phyloP scores from a whole-genome alignment of 177 flowering plant genomes.

The Telopea speciosissima region DNA sequence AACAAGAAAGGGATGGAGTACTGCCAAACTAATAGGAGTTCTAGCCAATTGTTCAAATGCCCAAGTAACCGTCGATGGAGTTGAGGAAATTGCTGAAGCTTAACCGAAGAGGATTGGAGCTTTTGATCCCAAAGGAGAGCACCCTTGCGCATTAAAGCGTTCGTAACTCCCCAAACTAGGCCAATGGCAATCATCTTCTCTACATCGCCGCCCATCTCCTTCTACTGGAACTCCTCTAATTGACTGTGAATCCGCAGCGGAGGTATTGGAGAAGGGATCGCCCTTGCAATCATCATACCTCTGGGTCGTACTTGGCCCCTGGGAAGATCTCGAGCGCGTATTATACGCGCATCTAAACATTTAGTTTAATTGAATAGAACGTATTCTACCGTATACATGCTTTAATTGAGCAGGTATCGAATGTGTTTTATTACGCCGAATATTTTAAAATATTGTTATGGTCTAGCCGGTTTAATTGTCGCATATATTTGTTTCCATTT shows the following conservation, averaged over 20 bases:
- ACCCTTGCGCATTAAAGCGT: slow-evolving; percentile 84
- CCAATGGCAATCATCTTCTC: slow-evolving; percentile 91
- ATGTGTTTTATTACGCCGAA: too few species aligned
- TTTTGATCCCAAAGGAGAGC: slow-evolving; percentile 73
- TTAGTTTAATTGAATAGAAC: too few species aligned
- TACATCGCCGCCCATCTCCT: slow-evolving; percentile 40
- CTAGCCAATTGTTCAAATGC: slow-evolving; percentile 38
- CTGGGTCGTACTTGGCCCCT: too few species aligned
- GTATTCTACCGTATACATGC: too few species aligned
- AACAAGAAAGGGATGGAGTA: slow-evolving; percentile 73
- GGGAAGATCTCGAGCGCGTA: too few species aligned
- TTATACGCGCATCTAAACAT: too few species aligned
- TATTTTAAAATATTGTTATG: too few species aligned
- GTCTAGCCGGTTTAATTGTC: too few species aligned
- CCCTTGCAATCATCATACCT: too few species aligned
- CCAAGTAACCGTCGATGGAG: slow-evolving; percentile 25
- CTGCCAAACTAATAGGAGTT: slow-evolving; percentile 67
- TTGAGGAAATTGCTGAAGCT: slow-evolving; percentile 8
- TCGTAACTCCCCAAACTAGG: slow-evolving; percentile 88
- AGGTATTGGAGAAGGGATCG: too few species aligned
- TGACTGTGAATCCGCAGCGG: neutral
- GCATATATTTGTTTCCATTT: too few species aligned
- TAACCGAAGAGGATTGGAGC: slow-evolving; percentile 26
- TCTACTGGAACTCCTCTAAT: neutral
- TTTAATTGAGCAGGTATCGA: too few species aligned